Percentiles rank a stretch among this genome's conserved stretches.
These are phyloP conservation scores for Populus nigra DNA, from an alignment of 345 rosid genomes.

Conservation along the genomic window DNA sequence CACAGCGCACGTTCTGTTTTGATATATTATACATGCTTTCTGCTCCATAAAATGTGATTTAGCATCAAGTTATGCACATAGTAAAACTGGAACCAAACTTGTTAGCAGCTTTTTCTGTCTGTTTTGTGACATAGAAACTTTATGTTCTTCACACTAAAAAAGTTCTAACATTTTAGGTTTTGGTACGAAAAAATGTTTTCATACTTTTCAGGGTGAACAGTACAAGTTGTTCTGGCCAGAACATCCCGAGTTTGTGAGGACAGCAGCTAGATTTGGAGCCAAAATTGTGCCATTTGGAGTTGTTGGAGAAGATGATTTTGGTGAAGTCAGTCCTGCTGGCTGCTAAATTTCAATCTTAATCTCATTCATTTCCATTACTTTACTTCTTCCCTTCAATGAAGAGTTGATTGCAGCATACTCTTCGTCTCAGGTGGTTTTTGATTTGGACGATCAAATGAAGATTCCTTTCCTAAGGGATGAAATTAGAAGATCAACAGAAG, in stretches of 20 bases:
- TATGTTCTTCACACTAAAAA: no score
- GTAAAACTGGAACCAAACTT: background rate
- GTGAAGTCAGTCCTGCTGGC: conserved; percentile 7
- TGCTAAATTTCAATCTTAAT: no score
- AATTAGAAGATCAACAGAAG: background rate
- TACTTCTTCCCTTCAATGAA: background rate
- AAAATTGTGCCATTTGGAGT: conserved; percentile 34
- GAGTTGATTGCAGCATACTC: background rate
- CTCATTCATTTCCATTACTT: no score
- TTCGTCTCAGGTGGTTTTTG: conserved; percentile 34
- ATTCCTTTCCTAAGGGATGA: conserved; percentile 22
- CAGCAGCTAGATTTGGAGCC: conserved; percentile 68
- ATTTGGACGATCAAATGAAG: conserved; percentile 33
- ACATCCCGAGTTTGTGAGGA: conserved; percentile 63
- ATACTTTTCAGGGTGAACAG: conserved; percentile 52
- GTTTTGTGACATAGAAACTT: background rate
- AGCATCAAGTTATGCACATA: background rate
- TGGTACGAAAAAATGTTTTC: background rate
- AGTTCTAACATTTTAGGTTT: background rate
- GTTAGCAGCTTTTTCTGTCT: background rate
- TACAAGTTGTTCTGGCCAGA: conserved; percentile 63
- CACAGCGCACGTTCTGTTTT: no score
- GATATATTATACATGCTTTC: no score
- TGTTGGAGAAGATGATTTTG: conserved; percentile 25
- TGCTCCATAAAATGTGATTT: background rate